Percentiles rank a stretch among this genome's conserved stretches.
phyloP scores from a whole-genome alignment of 2,329 filamentous ascomycete genomes.

The Thelonectria blattea region DNA sequence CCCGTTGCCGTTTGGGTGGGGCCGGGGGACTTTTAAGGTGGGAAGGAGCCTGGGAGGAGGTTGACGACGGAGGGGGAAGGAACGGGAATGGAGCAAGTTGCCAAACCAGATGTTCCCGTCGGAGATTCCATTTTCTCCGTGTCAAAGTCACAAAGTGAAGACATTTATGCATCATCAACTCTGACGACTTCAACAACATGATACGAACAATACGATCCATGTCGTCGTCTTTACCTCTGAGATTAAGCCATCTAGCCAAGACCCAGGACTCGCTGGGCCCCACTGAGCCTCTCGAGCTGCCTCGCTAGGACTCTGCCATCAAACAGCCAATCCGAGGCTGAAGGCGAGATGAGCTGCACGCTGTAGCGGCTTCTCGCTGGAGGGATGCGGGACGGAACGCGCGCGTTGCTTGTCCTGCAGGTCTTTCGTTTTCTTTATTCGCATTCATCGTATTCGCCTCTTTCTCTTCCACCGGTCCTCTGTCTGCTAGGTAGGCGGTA shows the following conservation, averaged over 20 bases:
- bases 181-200: background rate
- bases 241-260: background rate
- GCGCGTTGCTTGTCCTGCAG: background rate
- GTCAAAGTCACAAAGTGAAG: background rate
- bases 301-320: background rate
- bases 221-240: background rate
- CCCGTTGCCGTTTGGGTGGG: slow-evolving; percentile 5
- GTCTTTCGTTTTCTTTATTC: too few relatives aligned
- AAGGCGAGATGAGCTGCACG: background rate
- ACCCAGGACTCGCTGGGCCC: background rate
- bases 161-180: background rate
- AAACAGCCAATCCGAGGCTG: background rate
- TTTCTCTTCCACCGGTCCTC: background rate
- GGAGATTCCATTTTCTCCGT: background rate
- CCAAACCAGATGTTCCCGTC: background rate
- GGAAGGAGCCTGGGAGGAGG: background rate
- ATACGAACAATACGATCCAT: background rate
- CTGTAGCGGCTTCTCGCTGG: too few relatives aligned
- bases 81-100: background rate
- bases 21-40: background rate
- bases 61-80: background rate
- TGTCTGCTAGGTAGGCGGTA: background rate
- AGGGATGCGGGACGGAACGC: background rate
- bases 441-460: background rate
- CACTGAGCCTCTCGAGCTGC: background rate